Evolutionary conservation across 305 asterid genomes (phyloP), one percentile per base, ranked within the genome.

Genomic region (Solanum hybrid): DNA sequence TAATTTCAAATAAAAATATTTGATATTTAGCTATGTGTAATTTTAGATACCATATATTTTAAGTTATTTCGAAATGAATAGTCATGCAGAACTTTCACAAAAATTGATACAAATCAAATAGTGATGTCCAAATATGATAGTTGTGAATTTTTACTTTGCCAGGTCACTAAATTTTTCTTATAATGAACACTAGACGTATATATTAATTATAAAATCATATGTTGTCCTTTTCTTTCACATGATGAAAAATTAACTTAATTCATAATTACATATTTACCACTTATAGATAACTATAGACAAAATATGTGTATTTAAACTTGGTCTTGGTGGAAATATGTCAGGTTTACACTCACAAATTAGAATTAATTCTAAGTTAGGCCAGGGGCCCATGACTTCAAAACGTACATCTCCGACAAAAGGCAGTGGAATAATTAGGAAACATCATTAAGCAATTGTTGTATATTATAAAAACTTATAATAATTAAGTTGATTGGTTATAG

Each of bases 361-460:
- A 82, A 82, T 82, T 84, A 84, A 46, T 17, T 29, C 6, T 17
- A 84, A 84, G 31, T 84, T 31, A 27, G 42, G 42, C 42, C 31
- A 51, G 29, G 86, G 71, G 38, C 38, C 85, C 40, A 82, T 51
- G 3, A 46, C 27, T 46, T 46, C 22, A 29, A 27, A 51, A 1
- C 20, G 29, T 51, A 51, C 87, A 29, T 46, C 60, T 31, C 31
- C 87, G 75, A 84, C 75, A 84, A 51, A 29, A 1, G 20, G 14
- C 24, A 84, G 87, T 84, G 87, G 87, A 51, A 84, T 84, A 31
- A 84, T 84, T 84, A 84, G 87, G 87, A 84, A 82, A 20, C 42
- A 5, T 84, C 42, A 51, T 51, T 31, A 84, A 84, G 36, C 35
- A 42, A 81, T n/a, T 51, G 3, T 13, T 56, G 87, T 27, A 72